Evolutionary conservation across 2,329 filamentous ascomycete species (phyloP).

Genomic region (Calonectria pteridis): DNA sequence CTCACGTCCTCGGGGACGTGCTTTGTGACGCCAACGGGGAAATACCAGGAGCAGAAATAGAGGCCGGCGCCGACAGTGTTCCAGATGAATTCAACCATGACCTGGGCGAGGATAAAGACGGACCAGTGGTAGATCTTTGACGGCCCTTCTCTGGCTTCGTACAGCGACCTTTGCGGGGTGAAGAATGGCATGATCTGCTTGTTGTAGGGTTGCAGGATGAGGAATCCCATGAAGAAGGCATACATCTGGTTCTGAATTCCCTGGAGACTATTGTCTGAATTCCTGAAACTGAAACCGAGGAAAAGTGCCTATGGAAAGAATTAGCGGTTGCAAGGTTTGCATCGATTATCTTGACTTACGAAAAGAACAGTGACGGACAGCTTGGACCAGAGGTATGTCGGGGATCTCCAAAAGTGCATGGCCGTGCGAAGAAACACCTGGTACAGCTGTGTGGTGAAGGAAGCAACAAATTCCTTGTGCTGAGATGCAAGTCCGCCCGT

Average conservation of each 20-base stretch:
- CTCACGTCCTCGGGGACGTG: conserved; percentile 70
- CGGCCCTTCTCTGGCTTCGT: conserved; percentile 86
- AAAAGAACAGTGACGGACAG: conserved; percentile 47
- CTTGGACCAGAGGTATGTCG: conserved; percentile 90
- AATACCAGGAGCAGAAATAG: conserved; percentile 86
- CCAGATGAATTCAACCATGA: conserved; percentile 89
- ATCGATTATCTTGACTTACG: background rate
- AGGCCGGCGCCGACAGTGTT: conserved; percentile 79
- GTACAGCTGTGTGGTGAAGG: conserved; percentile 74
- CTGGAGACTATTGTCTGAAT: conserved; percentile 7
- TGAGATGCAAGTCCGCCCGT: conserved; percentile 33
- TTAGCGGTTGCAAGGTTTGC: background rate
- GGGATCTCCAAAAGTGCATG: conserved; percentile 91
- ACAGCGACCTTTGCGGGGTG: conserved; percentile 81
- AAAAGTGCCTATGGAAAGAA: background rate
- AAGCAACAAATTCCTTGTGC: conserved; percentile 61
- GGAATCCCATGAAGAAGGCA: conserved; percentile 83
- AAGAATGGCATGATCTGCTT: conserved; percentile 79
- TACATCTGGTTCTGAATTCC: conserved; percentile 86
- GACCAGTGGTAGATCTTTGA: conserved; percentile 88
- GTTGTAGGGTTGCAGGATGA: conserved; percentile 83
- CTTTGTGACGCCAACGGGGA: conserved; percentile 79
- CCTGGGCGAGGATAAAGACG: conserved; percentile 84
- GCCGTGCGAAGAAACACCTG: conserved; percentile 78
- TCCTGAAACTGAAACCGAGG: conserved; percentile 9